These are phyloP conservation scores for Scutellaria baicalensis DNA, from an alignment of 257 asterid species.

Conservation along the genomic window DNA sequence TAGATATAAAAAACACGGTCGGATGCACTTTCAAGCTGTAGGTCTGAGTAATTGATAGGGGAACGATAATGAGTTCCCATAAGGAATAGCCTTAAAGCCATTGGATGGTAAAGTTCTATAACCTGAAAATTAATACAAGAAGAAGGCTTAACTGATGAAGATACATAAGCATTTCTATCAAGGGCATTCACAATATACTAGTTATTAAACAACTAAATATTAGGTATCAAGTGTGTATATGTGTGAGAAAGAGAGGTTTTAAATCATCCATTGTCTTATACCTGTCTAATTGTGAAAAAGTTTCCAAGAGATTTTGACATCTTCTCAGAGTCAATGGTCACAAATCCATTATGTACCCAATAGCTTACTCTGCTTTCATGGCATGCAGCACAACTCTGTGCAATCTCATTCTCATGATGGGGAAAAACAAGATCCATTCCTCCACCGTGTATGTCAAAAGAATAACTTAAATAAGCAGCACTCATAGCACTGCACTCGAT, in stretches of 20 bases:
- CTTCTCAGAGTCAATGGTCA: constrained; percentile 81
- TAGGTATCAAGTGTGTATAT: background rate
- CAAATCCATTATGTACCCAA: constrained; percentile 98
- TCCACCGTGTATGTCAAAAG: constrained; percentile 98
- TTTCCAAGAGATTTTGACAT: constrained; percentile 99
- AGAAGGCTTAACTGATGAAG: background rate
- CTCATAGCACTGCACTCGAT: constrained; percentile 99
- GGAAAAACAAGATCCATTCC: constrained; percentile 98
- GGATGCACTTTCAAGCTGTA: constrained; percentile 86
- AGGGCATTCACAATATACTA: background rate
- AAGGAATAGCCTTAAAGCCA: constrained; percentile 83
- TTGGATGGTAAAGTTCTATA: constrained; percentile 78
- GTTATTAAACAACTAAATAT: background rate
- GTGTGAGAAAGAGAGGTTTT: background rate
- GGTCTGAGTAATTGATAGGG: constrained; percentile 81
- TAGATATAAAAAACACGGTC: constrained; percentile 84
- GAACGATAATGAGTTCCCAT: constrained; percentile 90
- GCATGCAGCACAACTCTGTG: constrained; percentile 97
- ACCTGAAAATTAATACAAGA: constrained; percentile 45
- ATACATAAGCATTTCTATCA: background rate
- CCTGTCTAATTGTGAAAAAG: constrained; percentile 95
- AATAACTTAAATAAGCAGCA: constrained; percentile 74
- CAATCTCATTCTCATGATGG: constrained; percentile 98
- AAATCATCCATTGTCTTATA: constrained; percentile 14
- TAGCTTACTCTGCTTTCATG: constrained; percentile 57